A percentile compares a stretch with the other conserved stretches of the same genome.
phyloP scores from a whole-genome alignment of 495 filamentous ascomycete genomes.

The Aspergillus coremiiformis region DNA sequence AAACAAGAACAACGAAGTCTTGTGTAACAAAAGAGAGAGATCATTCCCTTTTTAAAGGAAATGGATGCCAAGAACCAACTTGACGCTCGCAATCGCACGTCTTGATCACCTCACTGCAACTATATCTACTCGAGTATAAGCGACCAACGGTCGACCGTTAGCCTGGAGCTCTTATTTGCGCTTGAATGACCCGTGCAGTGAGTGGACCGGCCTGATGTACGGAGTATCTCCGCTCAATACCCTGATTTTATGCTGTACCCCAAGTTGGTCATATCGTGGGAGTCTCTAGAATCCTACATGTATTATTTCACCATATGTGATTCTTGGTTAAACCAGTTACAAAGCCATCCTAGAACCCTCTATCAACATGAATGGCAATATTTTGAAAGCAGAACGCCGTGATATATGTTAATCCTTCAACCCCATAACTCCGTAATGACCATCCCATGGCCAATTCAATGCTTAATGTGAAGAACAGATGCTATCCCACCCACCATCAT shows the following conservation, averaged over 20 bases:
- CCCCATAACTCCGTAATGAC: constrained; percentile 15
- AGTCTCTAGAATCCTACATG: no score
- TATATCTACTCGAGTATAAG: constrained; percentile 8
- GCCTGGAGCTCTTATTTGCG: constrained; percentile 16
- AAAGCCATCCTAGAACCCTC: background rate
- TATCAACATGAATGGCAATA: background rate
- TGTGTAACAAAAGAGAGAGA: no score
- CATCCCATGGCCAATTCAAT: constrained; percentile 12
- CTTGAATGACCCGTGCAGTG: constrained; percentile 14
- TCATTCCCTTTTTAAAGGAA: constrained; percentile 15
- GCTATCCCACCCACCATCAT: background rate
- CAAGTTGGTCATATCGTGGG: no score
- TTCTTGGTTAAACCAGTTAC: no score
- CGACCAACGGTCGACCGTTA: constrained; percentile 8
- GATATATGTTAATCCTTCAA: constrained; percentile 3
- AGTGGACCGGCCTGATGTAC: constrained; percentile 11
- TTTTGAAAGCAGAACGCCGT: background rate
- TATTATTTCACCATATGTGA: no score
- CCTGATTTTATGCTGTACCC: constrained; percentile 4
- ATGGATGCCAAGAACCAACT: constrained; percentile 24
- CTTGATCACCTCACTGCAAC: constrained; percentile 34
- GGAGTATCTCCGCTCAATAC: constrained; percentile 8
- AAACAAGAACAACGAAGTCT: background rate
- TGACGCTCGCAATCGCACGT: constrained; percentile 28
- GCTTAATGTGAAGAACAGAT: background rate